Evolutionary conservation across 2,329 filamentous ascomycete genomes (phyloP), one percentile per base, ranked within the genome.

Genomic region (Cladosporium halotolerans): DNA sequence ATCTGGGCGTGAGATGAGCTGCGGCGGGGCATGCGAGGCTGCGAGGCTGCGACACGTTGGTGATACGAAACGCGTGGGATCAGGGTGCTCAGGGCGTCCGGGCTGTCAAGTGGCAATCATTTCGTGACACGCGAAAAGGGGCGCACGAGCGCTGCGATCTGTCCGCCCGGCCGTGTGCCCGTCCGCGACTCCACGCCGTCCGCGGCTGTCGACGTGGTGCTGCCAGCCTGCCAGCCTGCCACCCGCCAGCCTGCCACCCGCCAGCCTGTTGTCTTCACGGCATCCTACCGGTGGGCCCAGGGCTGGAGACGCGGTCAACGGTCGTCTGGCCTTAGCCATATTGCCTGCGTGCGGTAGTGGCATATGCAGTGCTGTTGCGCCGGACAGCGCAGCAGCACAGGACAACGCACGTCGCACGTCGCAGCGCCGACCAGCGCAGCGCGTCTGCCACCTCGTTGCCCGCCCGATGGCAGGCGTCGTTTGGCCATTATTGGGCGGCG

Each of bases 141-240:
- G 9, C 33, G 45, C 45, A 47, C 45, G 45, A 47, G 45, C 45
- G 18, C 19, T 45, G 45, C 18, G 45, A 47, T 47, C 45, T 39
- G 45, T 36, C 34, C 23, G 23, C 23, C 23, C 5, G 23, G 23
- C 23, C 23, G 23, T 39, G 18, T 33, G 34, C 11, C 31, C n/a
- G 45, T 47, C 45, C 34, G 16, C 33, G 33, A 31, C n/a, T 44
- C 18, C 41, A n/a, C 10, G 16, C 14, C 23, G 18, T 23, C 19
- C 18, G 9, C 23, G 23, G 23, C 23, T 28, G 23, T 28, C 23
- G 23, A 28, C 23, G 23, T 1, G 23, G 5, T 28, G 23, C 6
- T 23, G 43, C 23, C 23, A 28, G 18, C 23, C 19, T 6, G 19
- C 19, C 19, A 23, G 19, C 19, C 5, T 16, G 44, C 23, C 23